A percentile compares a stretch with the other conserved stretches of the same genome.
These are phyloP conservation scores for Fomitopsis pulvina DNA, from an alignment of 768 basidiomycete species.

Conservation along the genomic window DNA sequence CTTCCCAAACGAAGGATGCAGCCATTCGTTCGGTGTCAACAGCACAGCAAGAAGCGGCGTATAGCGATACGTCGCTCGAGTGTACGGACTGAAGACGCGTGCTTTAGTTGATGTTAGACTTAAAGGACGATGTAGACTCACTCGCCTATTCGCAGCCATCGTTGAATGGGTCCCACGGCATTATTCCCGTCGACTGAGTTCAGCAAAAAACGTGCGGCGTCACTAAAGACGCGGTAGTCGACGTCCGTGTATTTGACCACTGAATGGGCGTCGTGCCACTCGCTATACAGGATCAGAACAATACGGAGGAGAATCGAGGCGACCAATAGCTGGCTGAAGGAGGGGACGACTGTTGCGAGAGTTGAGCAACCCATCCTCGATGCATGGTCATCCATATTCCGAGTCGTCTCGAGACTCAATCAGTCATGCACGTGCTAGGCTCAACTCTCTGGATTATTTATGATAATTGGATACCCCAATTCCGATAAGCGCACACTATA, in stretches of 20 bases:
- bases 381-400: no score
- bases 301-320: conserved; percentile 54
- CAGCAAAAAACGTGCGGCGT: conserved; percentile 73
- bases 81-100: conserved; percentile 65
- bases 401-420: no score
- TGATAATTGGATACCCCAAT: no score
- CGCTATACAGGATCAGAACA: conserved; percentile 74
- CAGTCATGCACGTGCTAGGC: no score
- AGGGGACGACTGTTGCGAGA: conserved; percentile 12
- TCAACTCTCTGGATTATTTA: no score
- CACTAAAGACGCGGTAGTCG: conserved; percentile 93
- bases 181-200: conserved; percentile 31
- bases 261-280: conserved; percentile 82
- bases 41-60: conserved; percentile 87
- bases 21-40: conserved; percentile 70
- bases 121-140: conserved; percentile 25
- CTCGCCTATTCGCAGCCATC: conserved; percentile 58
- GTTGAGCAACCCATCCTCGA: background rate
- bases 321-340: conserved; percentile 49
- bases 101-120: background rate
- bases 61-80: conserved; percentile 90
- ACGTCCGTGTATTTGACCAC: conserved; percentile 96
- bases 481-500: no score
- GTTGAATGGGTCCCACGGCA: conserved; percentile 56
- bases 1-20: conserved; percentile 89